Percentiles rank a stretch among this genome's conserved stretches.
These are phyloP conservation scores for Colletotrichum tanaceti DNA, from an alignment of 2,329 filamentous ascomycete genomes.

Conservation along the genomic window DNA sequence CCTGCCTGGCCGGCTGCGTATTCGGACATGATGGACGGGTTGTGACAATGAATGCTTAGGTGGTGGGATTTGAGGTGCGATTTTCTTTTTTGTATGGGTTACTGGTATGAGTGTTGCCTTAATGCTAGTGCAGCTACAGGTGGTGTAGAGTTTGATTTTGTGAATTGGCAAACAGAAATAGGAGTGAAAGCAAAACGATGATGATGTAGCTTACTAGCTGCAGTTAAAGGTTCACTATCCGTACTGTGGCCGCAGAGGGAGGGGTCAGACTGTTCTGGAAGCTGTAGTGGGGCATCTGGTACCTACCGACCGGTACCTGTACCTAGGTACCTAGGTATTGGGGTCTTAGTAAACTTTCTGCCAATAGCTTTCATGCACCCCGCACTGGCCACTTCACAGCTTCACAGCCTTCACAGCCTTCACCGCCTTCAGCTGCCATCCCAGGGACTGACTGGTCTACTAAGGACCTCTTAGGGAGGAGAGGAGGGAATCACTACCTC, in stretches of 20 bases:
- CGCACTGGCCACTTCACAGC: slow-evolving; percentile 1
- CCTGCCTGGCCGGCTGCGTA: slow-evolving; percentile 68
- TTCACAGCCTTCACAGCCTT: not conserved
- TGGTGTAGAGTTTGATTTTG: not conserved
- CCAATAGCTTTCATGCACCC: slow-evolving; percentile 1
- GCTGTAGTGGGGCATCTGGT: slow-evolving; percentile 46
- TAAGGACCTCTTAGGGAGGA: no score
- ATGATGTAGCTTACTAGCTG: slow-evolving; percentile 7
- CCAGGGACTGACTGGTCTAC: no score
- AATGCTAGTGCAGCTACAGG: not conserved
- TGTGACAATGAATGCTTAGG: not conserved
- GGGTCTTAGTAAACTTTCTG: slow-evolving; percentile 2
- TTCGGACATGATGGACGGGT: slow-evolving; percentile 60
- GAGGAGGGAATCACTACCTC: no score
- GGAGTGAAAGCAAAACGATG: not conserved
- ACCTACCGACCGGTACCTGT: no score
- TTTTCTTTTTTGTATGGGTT: not conserved
- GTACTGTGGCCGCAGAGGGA: not conserved
- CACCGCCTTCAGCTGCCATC: not conserved
- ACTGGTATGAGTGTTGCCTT: not conserved
- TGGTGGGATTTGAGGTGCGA: not conserved
- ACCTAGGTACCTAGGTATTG: no score
- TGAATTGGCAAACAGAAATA: not conserved
- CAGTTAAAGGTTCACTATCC: not conserved
- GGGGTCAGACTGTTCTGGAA: slow-evolving; percentile 47